Base-by-base conservation (phyloP, 352 stramenopile genomes). In the Pythium dissotocum region DNA sequence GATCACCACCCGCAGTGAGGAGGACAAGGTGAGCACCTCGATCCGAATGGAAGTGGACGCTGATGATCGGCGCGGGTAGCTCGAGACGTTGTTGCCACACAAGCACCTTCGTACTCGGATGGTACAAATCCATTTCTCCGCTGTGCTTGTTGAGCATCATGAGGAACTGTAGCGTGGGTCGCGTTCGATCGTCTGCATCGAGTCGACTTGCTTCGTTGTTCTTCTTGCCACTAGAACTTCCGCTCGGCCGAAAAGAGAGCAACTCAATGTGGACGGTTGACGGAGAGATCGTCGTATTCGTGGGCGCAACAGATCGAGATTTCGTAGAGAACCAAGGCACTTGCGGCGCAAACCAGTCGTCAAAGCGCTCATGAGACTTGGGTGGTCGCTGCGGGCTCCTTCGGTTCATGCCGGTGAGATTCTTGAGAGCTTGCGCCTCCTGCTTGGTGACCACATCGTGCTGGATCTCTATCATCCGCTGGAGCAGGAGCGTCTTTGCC, bases 41-140 rank as follows among this genome's bases (percentile, higher is more conserved):
- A 48, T 72, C 70, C 35, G 63, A 71, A 46, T 75, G 69, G 53
- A 75, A 69, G n/a, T 38, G 13, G 1, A 71, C 58, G 2, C 38
- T 56, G 4, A 7, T 16, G 32, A 75, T 65, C 16, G 32, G 59
- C n/a, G 58, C 21, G 5, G 58, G 46, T 7, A 71, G 36, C 33
- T 36, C n/a, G 0, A 75, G 35, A 6, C 30, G 53, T n/a, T 69
- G 60, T 38, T 76, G 70, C 63, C 64, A 76, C 38, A 71, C 5
- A 1, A 67, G 46, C 4, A 40, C 40, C 7, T 54, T 26, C 1
- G 64, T 61, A 1, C 21, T 53, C 4, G 70, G 70, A 42, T 76
- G 49, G 21, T 46, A 52, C 4, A 76, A 32, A 26, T 69, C 38
- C 2, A 71, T 38, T 5, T 21, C 2, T 0, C 59, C 63, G 21